Evolutionary conservation across 1,284 basidiomycete genomes (phyloP), one percentile per base, ranked within the genome.

Genomic region (Blastosporella zonata): DNA sequence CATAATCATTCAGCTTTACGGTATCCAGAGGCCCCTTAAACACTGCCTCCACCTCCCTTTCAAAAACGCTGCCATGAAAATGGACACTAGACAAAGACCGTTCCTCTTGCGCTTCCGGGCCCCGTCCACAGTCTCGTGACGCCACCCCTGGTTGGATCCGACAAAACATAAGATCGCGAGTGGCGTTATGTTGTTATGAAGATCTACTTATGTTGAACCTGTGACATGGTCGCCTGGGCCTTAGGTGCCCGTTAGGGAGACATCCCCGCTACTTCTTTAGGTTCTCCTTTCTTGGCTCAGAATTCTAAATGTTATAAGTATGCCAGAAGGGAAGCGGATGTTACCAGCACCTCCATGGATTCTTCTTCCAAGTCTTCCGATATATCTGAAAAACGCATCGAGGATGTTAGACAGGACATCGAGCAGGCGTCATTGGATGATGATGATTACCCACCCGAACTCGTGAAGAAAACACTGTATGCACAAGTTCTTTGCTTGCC

Each of bases 391-490:
- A 53, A 53, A 38, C 47, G 42, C 38, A 33, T 51, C 27, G 51
- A 53, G 31, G 44, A 49, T 33, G 47, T 51, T 6, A 47, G 18
- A 18, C 3, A 35, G 34, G 34, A 35, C 34, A 13, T 5, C 6
- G 51, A 53, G 43, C 48, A 39, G 15, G 41, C 46, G 25, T 29
- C 37, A 12, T n/a, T 45, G 10, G 31, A 33, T n/a, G 34, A 33
- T 23, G 42, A 42, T 4, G 33, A 52, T 13, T 52, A 54, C 21
- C 7, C 54, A 35, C 46, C 52, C 2, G 37, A 36, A 2, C 37
- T 59, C 21, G 56, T 55, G 41, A 56, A 42, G 41, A 53, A 50
- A 25, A 57, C 53, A 27, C 47, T 60, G 56, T 54, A 51, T 28
- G 55, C 48, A 21, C 23, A n/a, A n/a, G 4, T 28, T 12, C 3